Base-by-base conservation (phyloP, 306 rosid species). In the Cyclanthera cordifolia region DNA sequence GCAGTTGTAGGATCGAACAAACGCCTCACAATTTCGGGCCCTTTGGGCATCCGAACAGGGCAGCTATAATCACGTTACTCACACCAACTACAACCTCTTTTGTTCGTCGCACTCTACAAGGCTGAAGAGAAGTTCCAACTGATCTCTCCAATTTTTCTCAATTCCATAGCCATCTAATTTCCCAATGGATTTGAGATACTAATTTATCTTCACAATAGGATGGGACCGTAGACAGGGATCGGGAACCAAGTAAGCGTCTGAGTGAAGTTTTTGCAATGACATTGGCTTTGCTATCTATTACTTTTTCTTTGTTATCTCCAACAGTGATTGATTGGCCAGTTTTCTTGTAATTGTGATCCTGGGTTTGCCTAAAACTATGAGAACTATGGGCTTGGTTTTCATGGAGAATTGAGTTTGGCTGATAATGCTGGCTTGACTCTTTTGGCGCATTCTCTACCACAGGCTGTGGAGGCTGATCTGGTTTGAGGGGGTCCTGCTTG, bases 141-240 rank as follows among this genome's bases (percentile, higher is more conserved):
- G 84, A 64, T 76, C 73, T 77, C 66, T 78, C 71, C 49, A 43
- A 79, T 78, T 61, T 77, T 87, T 73, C 84, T 79, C 48, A 82
- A 63, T 72, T 86, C 85, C 82, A 80, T 77, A 82, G 79, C 95
- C 94, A 83, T 78, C 97, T 86, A 41, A 88, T 41, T 59, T 85
- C 91, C 80, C 82, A 89, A 69, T 79, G 82, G 53, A 58, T 77
- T 49, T 74, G 89, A 34, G 72, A 81, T 78, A 79, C 84, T 28
- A 73, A 53, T 59, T 78, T 76, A 24, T 65, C 82, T 74, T 67
- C 92, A 77, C 69, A 47, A 77, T 73, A 71, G 39, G 82, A 79
- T 32, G 68, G 59, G 43, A 73, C 58, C 5, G 67, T 45, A 37
- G 84, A 71, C 23, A 76, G 78, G 27, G 84, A 68, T 65, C 64